Evolutionary conservation across 352 stramenopile genomes (phyloP).

Genomic region (Thraustotheca clavata): DNA sequence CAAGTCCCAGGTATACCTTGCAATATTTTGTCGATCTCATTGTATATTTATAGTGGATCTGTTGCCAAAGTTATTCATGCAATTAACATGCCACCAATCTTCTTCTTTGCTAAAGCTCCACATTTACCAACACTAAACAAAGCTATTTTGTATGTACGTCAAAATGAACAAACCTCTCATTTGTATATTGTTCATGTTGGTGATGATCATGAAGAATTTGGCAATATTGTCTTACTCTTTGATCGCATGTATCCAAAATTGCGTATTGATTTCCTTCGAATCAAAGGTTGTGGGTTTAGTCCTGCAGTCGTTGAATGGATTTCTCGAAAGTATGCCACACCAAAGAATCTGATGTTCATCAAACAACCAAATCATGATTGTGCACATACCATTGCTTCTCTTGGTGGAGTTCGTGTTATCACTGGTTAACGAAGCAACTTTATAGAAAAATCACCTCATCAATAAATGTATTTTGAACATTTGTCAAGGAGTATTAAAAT

Average conservation of each 20-base stretch:
- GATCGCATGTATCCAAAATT: slow-evolving; percentile 83
- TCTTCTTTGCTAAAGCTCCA: slow-evolving; percentile 84
- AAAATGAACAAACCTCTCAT: slow-evolving; percentile 79
- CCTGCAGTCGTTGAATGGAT: slow-evolving; percentile 71
- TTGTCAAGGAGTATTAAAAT: no score
- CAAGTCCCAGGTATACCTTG: neutral
- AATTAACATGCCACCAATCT: slow-evolving; percentile 48
- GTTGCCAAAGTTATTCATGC: slow-evolving; percentile 37
- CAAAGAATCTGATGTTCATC: slow-evolving; percentile 88
- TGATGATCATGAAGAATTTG: slow-evolving; percentile 28
- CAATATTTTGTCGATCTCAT: neutral
- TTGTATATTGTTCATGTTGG: slow-evolving; percentile 81
- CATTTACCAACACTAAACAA: slow-evolving; percentile 87
- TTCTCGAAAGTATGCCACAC: slow-evolving; percentile 45
- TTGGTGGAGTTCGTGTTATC: slow-evolving; percentile 71
- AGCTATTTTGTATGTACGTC: slow-evolving; percentile 79
- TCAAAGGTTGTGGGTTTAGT: slow-evolving; percentile 33
- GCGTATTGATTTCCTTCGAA: slow-evolving; percentile 56
- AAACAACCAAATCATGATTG: slow-evolving; percentile 65
- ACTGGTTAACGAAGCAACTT: slow-evolving; percentile 49
- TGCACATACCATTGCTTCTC: slow-evolving; percentile 61
- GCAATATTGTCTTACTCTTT: slow-evolving; percentile 48
- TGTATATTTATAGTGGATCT: slow-evolving; percentile 2
- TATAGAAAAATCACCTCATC: no score
- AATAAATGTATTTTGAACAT: no score